A percentile compares a stretch with the other conserved stretches of the same genome.
These are phyloP conservation scores for Pyrenula aspistea DNA, from an alignment of 495 filamentous ascomycete genomes.

Conservation along the genomic window DNA sequence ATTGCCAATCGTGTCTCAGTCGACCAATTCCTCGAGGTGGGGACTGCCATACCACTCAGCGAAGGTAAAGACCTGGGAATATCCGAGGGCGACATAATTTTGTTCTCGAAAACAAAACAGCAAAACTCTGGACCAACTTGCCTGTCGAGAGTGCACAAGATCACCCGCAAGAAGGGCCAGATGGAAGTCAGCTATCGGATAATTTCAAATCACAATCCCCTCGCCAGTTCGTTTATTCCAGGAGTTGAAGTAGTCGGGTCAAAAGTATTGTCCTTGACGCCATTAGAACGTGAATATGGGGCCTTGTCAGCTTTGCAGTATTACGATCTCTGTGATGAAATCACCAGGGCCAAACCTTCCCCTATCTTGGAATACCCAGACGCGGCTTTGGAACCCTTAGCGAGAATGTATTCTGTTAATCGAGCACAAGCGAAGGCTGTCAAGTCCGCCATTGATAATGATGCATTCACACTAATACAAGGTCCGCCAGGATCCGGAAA, in stretches of 20 bases:
- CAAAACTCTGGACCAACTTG: constrained; percentile 54
- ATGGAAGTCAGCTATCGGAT: constrained; percentile 78
- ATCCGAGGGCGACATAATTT: constrained; percentile 75
- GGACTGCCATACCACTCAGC: constrained; percentile 50
- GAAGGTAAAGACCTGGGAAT: constrained; percentile 60
- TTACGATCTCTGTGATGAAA: constrained; percentile 88
- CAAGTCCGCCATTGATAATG: constrained; percentile 81
- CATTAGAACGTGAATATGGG: constrained; percentile 89
- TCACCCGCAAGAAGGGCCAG: constrained; percentile 63
- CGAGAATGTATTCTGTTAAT: constrained; percentile 72
- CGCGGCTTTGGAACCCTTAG: constrained; percentile 51
- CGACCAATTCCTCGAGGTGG: constrained; percentile 86
- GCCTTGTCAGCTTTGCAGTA: constrained; percentile 82
- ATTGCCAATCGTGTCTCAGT: constrained; percentile 76
- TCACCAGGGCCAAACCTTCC: constrained; percentile 77
- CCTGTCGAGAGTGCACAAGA: constrained; percentile 69
- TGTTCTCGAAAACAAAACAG: constrained; percentile 61
- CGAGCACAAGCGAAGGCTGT: constrained; percentile 85
- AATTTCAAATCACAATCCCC: constrained; percentile 46
- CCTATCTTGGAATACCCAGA: constrained; percentile 70
- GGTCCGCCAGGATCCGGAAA: constrained; percentile 95
- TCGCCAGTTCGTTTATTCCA: constrained; percentile 38
- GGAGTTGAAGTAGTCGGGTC: constrained; percentile 57
- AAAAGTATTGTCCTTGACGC: constrained; percentile 77
- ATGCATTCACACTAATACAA: constrained; percentile 92